Base-by-base conservation (phyloP, 805 yeast species). In the Martiniozyma abietophila region DNA sequence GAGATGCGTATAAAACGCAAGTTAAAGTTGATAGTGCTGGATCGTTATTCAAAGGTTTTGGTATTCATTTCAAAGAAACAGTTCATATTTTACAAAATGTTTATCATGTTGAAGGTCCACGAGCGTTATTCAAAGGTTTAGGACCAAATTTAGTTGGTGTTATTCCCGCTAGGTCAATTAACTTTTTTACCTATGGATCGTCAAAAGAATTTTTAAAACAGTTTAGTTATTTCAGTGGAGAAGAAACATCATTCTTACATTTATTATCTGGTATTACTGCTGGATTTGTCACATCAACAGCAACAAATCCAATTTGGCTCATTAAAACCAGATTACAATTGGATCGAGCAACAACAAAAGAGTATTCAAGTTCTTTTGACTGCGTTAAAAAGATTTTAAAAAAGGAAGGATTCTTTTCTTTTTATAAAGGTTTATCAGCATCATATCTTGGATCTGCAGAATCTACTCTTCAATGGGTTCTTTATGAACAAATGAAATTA, bases 81-180 rank as follows among this genome's bases (percentile, higher is more conserved):
- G 71, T 80, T 39, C 62, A 67, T 18, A 92, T 86, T 20, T 62
- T 92, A 27, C 63, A 69, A 22, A 70, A 69, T 31, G 80, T 92
- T 14, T 80, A 83, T 54, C 56, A 56, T 21, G 61, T 62, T 17
- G 99, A 92, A 58, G 99, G 99, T 1, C 63, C 77, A 19, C 64
- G 81, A 27, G 89, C 97, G 4, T 63, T 92, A 29, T 92, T 92
- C 59, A 82, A 83, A 59, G 99, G 99, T 9, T 62, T 92, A 32
- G 98, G 98, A 0, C 98, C 99, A 8, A 92, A 89, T 49, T 65
- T 92, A 46, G 94, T 89, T 12, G 99, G 99, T 35, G 97, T 92
- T 11, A 89, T 92, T 27, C 99, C 99, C 0, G 97, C 99, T 2
- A 70, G 99, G 55, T 81, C 96, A 19, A 94, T 92, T 44, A 92